Conservation (phyloP, 2,329 filamentous ascomycete genomes). For the Fusarium incarnatum region DNA sequence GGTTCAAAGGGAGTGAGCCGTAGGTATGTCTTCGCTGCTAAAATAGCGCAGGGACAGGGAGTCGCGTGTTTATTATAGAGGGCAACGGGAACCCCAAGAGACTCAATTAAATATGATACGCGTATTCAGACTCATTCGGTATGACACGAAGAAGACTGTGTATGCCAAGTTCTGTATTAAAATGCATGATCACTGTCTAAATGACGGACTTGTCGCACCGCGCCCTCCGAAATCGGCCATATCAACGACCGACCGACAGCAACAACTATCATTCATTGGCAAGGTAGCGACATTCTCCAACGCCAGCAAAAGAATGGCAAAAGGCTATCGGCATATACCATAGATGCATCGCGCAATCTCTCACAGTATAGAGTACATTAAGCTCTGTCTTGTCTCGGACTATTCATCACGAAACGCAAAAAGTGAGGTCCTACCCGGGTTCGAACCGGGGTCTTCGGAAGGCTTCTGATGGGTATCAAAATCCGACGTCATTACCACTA, state of each 20-base stretch:
- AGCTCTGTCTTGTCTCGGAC: too few relatives aligned
- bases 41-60: neutral
- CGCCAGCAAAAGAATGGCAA: too few relatives aligned
- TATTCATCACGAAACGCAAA: too few relatives aligned
- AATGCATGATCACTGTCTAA: neutral
- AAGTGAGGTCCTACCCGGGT: slow-evolving; percentile 34
- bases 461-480: slow-evolving; percentile 15
- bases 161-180: neutral
- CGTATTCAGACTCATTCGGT: neutral
- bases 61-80: fast-evolving
- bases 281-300: too few relatives aligned
- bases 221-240: neutral
- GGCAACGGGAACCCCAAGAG: too few relatives aligned
- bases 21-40: neutral
- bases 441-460: slow-evolving; percentile 35
- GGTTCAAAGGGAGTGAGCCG: too few relatives aligned
- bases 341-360: too few relatives aligned
- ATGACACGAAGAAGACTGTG: neutral
- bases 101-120: neutral
- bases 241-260: too few relatives aligned
- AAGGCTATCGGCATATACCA: too few relatives aligned
- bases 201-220: fast-evolving
- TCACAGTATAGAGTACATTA: too few relatives aligned
- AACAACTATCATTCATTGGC: too few relatives aligned
- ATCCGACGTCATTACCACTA: slow-evolving; percentile 36